Base-by-base conservation (phyloP, 495 filamentous ascomycete species). In the Wilcoxina mikolae region DNA sequence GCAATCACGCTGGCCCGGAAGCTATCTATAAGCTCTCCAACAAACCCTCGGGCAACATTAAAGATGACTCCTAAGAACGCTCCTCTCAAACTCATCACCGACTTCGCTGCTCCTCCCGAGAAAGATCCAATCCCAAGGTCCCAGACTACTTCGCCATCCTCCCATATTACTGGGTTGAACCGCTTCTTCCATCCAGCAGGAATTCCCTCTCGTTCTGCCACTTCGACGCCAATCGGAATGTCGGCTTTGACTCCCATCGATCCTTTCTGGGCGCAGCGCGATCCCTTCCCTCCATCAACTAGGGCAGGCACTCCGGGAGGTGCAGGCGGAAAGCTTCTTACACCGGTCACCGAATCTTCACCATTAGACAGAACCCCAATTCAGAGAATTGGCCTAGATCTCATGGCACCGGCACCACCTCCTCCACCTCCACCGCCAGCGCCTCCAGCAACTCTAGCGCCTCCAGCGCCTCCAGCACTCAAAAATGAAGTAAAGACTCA, bases 41-140 rank as follows among this genome's bases (percentile, higher is more conserved):
- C 64, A 22, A 65, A 65, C 39, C 61, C 62, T 27, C 55, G 60
- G 22, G 49, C 64, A 29, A 62, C 64, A 17, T 45, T 66, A 20
- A 58, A 59, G 57, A 62, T 66, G 64, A 62, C 63, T 11, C 78
- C 79, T 12, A 94, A 91, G 69, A 81, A 79, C 11, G 82, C 87
- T n/a, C 75, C 88, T 3, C 75, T 98, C 35, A 96, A 95, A 67
- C 76, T 98, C 0, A 94, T 96, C 58, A 98, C 91, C 4, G 78
- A 82, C 0, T 96, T 98, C 39, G 47, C 54, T 24, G 22, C 59
- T 26, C 35, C 62, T 56, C 60, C 61, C 26, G 27, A 49, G 53
- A 58, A 29, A 65, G 69, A 56, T 52, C 45, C 61, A 53, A 50
- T 58, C 62, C 31, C 53, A 43, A 47, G 63, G 7, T 63, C 67